A percentile compares a stretch with the other conserved stretches of the same genome.
phyloP scores from a whole-genome alignment of 768 basidiomycete genomes.

The Lactifluus echinatus region DNA sequence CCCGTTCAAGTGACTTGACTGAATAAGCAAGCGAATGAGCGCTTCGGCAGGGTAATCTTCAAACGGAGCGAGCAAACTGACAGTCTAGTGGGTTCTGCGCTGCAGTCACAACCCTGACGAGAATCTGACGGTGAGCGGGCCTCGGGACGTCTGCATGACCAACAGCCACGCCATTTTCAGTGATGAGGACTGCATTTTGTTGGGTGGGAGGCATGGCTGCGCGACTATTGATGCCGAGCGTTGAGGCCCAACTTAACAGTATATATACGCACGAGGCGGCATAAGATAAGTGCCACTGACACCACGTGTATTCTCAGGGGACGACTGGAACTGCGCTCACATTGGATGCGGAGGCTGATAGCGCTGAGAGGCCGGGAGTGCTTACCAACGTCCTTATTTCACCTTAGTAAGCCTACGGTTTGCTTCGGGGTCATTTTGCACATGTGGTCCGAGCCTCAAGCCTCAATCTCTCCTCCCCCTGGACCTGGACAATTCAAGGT shows the following conservation, averaged over 20 bases:
- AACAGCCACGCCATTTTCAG: not conserved
- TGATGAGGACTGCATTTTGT: conserved; percentile 1
- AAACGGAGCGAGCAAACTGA: not conserved
- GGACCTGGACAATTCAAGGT: too few relatives aligned
- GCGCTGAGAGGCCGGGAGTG: too few relatives aligned
- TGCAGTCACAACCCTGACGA: conserved; percentile 7
- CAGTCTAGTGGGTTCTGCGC: conserved; percentile 14
- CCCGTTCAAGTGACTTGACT: conserved; percentile 1
- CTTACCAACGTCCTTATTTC: too few relatives aligned
- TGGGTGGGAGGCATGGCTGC: conserved; percentile 3
- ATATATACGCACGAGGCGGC: too few relatives aligned
- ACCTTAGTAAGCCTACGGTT: too few relatives aligned
- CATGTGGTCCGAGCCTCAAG: too few relatives aligned
- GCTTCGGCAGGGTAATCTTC: not conserved
- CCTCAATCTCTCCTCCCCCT: too few relatives aligned
- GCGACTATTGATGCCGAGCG: not conserved
- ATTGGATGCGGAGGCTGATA: too few relatives aligned
- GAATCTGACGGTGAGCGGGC: conserved; percentile 7
- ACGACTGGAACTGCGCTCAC: too few relatives aligned
- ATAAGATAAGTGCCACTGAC: not conserved
- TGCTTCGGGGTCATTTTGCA: too few relatives aligned
- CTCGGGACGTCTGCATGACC: conserved; percentile 3
- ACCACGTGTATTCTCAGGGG: too few relatives aligned
- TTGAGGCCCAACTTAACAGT: too few relatives aligned
- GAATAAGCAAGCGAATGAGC: not conserved